Percentiles rank a stretch among this genome's conserved stretches.
Conservation (phyloP, 2,329 filamentous ascomycete genomes). For the Decorospora gaudefroyi region DNA sequence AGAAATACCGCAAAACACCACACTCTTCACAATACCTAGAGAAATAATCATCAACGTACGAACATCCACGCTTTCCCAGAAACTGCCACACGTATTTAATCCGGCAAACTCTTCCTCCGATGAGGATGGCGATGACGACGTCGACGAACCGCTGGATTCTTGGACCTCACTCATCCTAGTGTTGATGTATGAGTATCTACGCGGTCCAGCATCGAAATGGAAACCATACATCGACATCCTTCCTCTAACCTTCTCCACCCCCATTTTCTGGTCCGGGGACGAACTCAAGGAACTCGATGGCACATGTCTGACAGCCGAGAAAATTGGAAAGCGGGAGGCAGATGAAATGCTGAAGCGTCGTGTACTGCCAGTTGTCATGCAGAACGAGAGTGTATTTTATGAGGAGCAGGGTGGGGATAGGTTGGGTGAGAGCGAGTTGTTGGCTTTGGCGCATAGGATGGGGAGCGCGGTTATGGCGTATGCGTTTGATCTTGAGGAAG, state of each 20-base stretch:
- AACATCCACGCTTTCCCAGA: slow-evolving; percentile 23
- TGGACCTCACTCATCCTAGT: slow-evolving; percentile 30
- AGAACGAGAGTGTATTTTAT: slow-evolving; percentile 19
- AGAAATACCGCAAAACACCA: slow-evolving; percentile 24
- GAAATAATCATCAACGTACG: slow-evolving; percentile 27
- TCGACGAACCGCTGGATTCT: slow-evolving; percentile 20
- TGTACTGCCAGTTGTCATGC: slow-evolving; percentile 20
- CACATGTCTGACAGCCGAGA: slow-evolving; percentile 25
- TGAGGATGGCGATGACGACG: slow-evolving; percentile 22
- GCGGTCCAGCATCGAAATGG: slow-evolving; percentile 27
- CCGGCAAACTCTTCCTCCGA: background rate
- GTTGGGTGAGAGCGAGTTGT: slow-evolving; percentile 17
- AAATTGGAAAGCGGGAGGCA: slow-evolving; percentile 29
- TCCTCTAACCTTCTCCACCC: slow-evolving; percentile 28
- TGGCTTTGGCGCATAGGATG: slow-evolving; percentile 28
- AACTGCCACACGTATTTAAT: slow-evolving; percentile 25
- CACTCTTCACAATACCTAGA: slow-evolving; percentile 28
- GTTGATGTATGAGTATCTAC: slow-evolving; percentile 29
- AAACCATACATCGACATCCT: slow-evolving; percentile 31
- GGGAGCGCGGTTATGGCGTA: slow-evolving; percentile 34
- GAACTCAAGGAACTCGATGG: slow-evolving; percentile 29
- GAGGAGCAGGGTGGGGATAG: background rate
- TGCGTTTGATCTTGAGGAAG: slow-evolving; percentile 29
- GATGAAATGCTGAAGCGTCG: slow-evolving; percentile 24
- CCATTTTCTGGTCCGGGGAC: slow-evolving; percentile 27